phyloP scores from a whole-genome alignment of 2,329 filamentous ascomycete genomes.

The Plenodomus tracheiphilus region DNA sequence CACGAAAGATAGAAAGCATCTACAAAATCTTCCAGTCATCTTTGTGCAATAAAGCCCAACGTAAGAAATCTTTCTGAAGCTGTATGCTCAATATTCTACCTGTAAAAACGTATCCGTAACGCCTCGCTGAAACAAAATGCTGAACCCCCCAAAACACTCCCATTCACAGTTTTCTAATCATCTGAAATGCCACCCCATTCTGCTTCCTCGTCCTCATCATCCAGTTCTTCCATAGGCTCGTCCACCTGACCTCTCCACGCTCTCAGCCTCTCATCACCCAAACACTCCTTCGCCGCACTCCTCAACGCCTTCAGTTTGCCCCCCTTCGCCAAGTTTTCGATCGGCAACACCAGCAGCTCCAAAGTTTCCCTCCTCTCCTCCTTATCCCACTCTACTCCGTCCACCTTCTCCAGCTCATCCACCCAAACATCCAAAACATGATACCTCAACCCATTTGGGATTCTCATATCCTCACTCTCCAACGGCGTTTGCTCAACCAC shows the following conservation, averaged over 20 bases:
- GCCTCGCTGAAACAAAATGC: slow-evolving; percentile 18
- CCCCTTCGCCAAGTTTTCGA: slow-evolving; percentile 59
- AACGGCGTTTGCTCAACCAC: slow-evolving; percentile 54
- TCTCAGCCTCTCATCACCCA: slow-evolving; percentile 74
- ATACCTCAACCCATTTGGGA: slow-evolving; percentile 82
- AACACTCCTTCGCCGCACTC: slow-evolving; percentile 67
- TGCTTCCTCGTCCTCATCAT: slow-evolving; percentile 57
- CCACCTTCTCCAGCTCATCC: slow-evolving; percentile 79
- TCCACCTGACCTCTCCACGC: slow-evolving; percentile 56
- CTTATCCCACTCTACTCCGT: slow-evolving; percentile 49
- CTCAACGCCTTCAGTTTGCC: slow-evolving; percentile 73
- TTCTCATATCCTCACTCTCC: slow-evolving; percentile 54
- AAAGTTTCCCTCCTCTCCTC: slow-evolving; percentile 44
- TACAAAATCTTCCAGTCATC: too few species aligned
- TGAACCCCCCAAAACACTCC: slow-evolving; percentile 7
- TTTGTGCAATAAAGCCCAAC: too few species aligned
- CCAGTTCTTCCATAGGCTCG: slow-evolving; percentile 43
- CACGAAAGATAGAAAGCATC: too few species aligned
- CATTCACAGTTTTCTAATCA: slow-evolving; percentile 47
- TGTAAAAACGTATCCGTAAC: slow-evolving; percentile 3
- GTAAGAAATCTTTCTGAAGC: too few species aligned
- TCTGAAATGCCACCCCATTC: slow-evolving; percentile 71
- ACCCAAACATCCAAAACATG: slow-evolving; percentile 91
- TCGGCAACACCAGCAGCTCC: slow-evolving; percentile 56
- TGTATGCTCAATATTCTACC: too few species aligned